Percentiles rank a stretch among this genome's conserved stretches.
These are phyloP conservation scores for Punctularia strigosozonata DNA, from an alignment of 768 basidiomycete species.

Conservation along the genomic window DNA sequence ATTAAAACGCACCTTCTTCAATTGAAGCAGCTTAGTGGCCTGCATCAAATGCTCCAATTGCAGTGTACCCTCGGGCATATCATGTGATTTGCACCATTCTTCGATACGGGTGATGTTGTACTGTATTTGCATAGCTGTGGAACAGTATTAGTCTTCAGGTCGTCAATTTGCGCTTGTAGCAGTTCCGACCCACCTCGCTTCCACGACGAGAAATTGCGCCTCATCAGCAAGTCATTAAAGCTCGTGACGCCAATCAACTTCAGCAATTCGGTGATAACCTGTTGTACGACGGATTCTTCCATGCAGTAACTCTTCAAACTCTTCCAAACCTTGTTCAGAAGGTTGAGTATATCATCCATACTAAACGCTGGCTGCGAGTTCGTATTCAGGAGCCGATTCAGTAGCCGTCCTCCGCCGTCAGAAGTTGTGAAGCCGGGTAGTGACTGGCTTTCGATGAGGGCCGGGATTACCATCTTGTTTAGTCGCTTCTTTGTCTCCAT, in stretches of 20 bases:
- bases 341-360: slow-evolving; percentile 96
- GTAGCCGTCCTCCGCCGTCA: slow-evolving; percentile 86
- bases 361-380: slow-evolving; percentile 84
- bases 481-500: slow-evolving; percentile 93
- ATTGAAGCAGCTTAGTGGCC: slow-evolving; percentile 92
- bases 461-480: slow-evolving; percentile 98
- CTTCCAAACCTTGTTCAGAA: slow-evolving; percentile 97
- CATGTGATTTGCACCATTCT: slow-evolving; percentile 99
- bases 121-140: slow-evolving; percentile 96
- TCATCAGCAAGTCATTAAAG: slow-evolving; percentile 97
- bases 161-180: background rate
- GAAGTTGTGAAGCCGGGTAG: slow-evolving; percentile 95
- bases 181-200: slow-evolving; percentile 67
- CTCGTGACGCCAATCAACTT: slow-evolving; percentile 94
- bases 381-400: slow-evolving; percentile 83
- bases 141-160: background rate
- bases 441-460: slow-evolving; percentile 94
- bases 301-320: slow-evolving; percentile 97
- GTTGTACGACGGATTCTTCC: slow-evolving; percentile 94
- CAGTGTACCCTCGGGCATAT: slow-evolving; percentile 97
- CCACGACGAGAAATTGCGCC: slow-evolving; percentile 98
- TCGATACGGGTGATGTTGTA: slow-evolving; percentile 97
- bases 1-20: slow-evolving; percentile 70
- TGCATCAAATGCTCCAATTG: slow-evolving; percentile 99
- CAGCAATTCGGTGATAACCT: slow-evolving; percentile 88